phyloP scores from a whole-genome alignment of 176 grass and related monocot species.

The Rhipidocladum racemiflorum region DNA sequence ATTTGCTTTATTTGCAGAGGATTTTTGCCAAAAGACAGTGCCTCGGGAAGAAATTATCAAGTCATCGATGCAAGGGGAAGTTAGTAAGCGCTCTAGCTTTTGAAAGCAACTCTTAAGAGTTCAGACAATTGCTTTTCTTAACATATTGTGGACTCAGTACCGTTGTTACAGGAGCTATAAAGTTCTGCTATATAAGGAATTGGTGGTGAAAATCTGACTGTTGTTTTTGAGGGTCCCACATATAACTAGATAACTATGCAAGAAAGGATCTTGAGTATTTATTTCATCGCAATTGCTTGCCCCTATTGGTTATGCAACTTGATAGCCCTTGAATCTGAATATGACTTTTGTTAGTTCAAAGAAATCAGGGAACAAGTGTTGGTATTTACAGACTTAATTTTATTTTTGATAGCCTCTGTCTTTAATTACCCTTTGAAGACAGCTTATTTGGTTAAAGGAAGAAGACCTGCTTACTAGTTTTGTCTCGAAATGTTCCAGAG shows the following conservation, averaged over 20 bases:
- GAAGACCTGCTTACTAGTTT: not conserved
- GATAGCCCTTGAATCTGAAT: not conserved
- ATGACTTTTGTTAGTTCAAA: constrained; percentile 13
- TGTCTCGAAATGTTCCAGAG: not conserved
- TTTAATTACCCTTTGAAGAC: not conserved
- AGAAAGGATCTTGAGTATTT: not conserved
- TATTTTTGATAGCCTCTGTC: not conserved
- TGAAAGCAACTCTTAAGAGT: not conserved
- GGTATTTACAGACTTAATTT: not conserved
- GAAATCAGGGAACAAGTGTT: not conserved
- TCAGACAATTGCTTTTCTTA: not conserved
- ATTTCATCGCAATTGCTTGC: not conserved
- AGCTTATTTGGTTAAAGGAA: constrained; percentile 1
- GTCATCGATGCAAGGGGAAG: constrained; percentile 15
- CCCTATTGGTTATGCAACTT: not conserved
- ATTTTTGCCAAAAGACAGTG: constrained; percentile 47
- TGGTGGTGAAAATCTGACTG: not conserved
- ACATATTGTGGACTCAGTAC: not conserved
- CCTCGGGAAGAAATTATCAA: constrained; percentile 46
- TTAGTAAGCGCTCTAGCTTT: constrained; percentile 41
- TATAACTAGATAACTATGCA: not conserved
- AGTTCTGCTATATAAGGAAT: not conserved
- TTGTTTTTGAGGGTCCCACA: not conserved
- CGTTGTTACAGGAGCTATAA: not conserved
- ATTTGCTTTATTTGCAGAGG: constrained; percentile 41